Evolutionary conservation across 208 protist genomes (phyloP).

Genomic region (Acanthamoeba lenticulata): DNA sequence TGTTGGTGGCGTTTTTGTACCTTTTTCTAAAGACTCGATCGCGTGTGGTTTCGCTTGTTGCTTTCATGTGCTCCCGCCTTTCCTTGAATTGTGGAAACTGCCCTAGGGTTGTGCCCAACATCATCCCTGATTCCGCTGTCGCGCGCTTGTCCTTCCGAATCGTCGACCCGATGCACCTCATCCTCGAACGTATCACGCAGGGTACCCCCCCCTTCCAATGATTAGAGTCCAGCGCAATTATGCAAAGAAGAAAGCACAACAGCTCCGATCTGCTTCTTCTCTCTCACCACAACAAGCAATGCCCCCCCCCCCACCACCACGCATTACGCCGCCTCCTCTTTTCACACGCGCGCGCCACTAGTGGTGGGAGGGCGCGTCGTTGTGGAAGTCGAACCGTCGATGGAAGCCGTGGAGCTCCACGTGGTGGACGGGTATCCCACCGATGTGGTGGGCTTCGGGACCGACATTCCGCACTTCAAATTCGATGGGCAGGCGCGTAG

Average conservation of each 20-base stretch:
- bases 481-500: not conserved
- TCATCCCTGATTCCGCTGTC: not conserved
- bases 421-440: not conserved
- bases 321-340: not conserved
- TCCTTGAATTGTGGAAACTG: no score
- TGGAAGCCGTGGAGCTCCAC: not conserved
- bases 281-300: no score
- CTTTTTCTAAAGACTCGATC: no score
- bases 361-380: not conserved
- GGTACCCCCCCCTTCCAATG: not conserved
- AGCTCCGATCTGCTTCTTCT: not conserved
- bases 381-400: not conserved
- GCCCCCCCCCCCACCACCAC: not conserved
- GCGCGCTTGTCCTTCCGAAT: not conserved
- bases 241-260: no score
- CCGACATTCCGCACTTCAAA: not conserved
- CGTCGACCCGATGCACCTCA: not conserved
- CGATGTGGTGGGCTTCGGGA: not conserved
- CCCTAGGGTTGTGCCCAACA: not conserved
- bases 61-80: no score
- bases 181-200: not conserved
- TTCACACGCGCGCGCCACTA: no score
- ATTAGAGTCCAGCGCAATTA: no score
- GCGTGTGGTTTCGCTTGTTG: no score
- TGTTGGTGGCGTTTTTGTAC: no score